Evolutionary conservation across 208 protist species (phyloP).

Genomic region (Trypanosoma avium): DNA sequence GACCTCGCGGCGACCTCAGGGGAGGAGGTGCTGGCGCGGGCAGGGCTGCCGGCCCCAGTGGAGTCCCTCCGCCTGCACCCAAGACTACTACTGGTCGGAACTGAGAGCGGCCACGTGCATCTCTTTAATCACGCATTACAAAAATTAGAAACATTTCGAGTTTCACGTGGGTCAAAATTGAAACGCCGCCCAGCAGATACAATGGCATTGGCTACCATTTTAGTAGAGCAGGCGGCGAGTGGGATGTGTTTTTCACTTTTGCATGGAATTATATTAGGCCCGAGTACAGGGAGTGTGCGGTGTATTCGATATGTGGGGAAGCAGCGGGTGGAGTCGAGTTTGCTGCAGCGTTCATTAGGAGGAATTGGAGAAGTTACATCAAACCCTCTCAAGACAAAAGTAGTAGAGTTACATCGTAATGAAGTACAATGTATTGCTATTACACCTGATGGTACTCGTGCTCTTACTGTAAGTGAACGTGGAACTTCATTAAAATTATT

Average conservation of each 20-base stretch:
- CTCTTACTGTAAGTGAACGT: conserved; percentile 59
- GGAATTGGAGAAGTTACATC: background rate
- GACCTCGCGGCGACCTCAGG: conserved; percentile 7
- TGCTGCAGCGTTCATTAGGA: conserved; percentile 1
- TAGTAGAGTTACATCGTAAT: conserved; percentile 27
- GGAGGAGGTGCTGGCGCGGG: conserved; percentile 4
- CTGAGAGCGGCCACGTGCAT: conserved; percentile 41
- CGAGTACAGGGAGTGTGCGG: conserved; percentile 22
- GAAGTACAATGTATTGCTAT: conserved; percentile 58
- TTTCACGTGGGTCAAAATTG: no score
- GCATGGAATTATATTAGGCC: conserved; percentile 22
- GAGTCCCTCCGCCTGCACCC: conserved; percentile 27
- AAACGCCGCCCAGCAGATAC: no score
- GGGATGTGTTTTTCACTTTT: conserved; percentile 22
- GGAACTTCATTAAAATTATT: conserved; percentile 55
- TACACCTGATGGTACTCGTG: conserved; percentile 50
- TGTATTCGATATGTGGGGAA: conserved; percentile 28
- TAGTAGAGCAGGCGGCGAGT: conserved; percentile 19
- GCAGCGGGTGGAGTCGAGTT: background rate
- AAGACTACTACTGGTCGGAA: conserved; percentile 46
- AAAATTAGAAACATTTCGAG: conserved; percentile 19
- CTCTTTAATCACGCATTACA: conserved; percentile 23
- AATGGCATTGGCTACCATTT: conserved; percentile 18
- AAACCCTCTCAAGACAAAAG: conserved; percentile 1
- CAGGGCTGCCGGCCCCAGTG: conserved; percentile 9